phyloP scores from a whole-genome alignment of 2,329 filamentous ascomycete genomes.

The Truncatella angustata region DNA sequence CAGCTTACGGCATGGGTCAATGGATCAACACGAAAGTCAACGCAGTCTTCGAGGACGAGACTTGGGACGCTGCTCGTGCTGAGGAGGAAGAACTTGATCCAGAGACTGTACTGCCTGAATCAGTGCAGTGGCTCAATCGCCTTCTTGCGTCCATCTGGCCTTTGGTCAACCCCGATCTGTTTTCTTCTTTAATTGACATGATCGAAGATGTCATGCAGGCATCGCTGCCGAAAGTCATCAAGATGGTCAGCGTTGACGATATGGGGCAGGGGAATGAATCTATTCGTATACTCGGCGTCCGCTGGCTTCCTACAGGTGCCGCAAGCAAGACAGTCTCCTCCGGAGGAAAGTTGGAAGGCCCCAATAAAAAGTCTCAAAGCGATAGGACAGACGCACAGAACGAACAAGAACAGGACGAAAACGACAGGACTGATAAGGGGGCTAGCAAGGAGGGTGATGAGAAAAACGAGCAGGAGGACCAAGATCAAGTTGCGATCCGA shows the following conservation, averaged over 20 bases:
- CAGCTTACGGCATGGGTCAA: constrained; percentile 46
- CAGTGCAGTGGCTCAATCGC: constrained; percentile 70
- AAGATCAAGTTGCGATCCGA: constrained; percentile 35
- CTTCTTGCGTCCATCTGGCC: constrained; percentile 69
- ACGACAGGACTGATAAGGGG: constrained; percentile 25
- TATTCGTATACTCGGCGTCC: constrained; percentile 66
- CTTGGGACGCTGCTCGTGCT: constrained; percentile 64
- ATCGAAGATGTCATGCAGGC: constrained; percentile 82
- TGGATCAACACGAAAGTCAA: constrained; percentile 63
- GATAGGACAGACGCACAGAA: constrained; percentile 47
- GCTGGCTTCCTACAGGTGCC: constrained; percentile 71
- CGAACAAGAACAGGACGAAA: constrained; percentile 24
- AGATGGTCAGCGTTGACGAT: constrained; percentile 75
- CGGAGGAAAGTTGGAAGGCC: constrained; percentile 54
- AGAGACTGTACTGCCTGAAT: constrained; percentile 57
- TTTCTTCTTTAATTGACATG: constrained; percentile 65
- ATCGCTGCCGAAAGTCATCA: constrained; percentile 64
- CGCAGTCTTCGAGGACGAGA: constrained; percentile 64
- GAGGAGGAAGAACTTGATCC: constrained; percentile 45
- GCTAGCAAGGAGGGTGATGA: constrained; percentile 26
- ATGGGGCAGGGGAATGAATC: constrained; percentile 73
- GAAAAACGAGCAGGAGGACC: constrained; percentile 32
- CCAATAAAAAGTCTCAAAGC: constrained; percentile 38
- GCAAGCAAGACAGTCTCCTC: constrained; percentile 59
- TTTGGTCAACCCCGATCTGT: constrained; percentile 73